Percentiles rank a stretch among this genome's conserved stretches.
phyloP scores from a whole-genome alignment of 768 basidiomycete species.

The Pleurotus giganteus region DNA sequence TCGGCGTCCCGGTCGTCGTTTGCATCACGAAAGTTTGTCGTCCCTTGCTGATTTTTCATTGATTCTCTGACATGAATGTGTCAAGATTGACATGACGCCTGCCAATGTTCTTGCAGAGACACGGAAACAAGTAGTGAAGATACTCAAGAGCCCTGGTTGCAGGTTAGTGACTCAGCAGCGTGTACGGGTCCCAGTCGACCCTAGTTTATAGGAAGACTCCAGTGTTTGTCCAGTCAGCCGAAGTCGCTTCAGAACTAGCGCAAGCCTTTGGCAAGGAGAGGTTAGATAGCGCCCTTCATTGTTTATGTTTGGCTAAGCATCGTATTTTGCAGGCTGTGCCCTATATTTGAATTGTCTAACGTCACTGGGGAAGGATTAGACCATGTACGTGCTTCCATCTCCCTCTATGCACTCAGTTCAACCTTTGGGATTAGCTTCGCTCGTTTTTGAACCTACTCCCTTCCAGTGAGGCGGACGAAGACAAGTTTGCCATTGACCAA shows the following conservation, averaged over 20 bases:
- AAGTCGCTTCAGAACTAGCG: slow-evolving; percentile 78
- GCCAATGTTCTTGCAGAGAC: slow-evolving; percentile 89
- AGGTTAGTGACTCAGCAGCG: slow-evolving; percentile 47
- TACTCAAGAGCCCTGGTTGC: slow-evolving; percentile 90
- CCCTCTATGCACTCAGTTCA: not conserved
- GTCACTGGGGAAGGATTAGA: slow-evolving; percentile 93
- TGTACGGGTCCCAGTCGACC: not conserved
- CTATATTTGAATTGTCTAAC: slow-evolving; percentile 90
- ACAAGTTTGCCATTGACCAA: slow-evolving; percentile 77
- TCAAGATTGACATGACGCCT: slow-evolving; percentile 95
- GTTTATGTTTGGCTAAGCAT: not conserved
- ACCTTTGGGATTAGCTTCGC: slow-evolving; percentile 51
- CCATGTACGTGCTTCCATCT: slow-evolving; percentile 40
- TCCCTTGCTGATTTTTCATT: not conserved
- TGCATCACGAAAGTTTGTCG: slow-evolving; percentile 85
- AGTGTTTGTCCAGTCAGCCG: slow-evolving; percentile 80
- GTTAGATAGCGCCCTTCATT: slow-evolving; percentile 33
- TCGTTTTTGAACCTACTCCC: slow-evolving; percentile 90
- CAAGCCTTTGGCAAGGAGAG: slow-evolving; percentile 71
- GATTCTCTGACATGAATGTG: slow-evolving; percentile 1
- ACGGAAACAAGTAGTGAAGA: slow-evolving; percentile 88
- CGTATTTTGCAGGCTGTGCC: slow-evolving; percentile 61
- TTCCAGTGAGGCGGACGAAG: slow-evolving; percentile 79
- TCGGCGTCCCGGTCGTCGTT: slow-evolving; percentile 90
- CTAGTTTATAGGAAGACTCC: slow-evolving; percentile 60